phyloP scores from a whole-genome alignment of 768 basidiomycete genomes.

The Pulveroboletus frians region DNA sequence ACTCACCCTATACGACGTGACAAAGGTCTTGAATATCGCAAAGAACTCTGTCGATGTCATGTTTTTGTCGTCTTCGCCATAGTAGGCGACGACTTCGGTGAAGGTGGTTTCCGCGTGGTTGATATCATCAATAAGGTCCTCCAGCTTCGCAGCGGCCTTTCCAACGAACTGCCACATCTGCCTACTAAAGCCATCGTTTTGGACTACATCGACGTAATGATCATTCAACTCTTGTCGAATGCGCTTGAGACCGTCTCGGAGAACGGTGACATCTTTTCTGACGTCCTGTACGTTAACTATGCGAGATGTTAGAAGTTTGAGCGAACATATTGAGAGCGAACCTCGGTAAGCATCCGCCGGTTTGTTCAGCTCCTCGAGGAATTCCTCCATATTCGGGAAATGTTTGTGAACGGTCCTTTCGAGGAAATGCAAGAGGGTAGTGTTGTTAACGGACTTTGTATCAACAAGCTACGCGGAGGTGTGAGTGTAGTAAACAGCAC shows the following conservation, averaged over 20 bases:
- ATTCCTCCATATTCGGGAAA: constrained; percentile 82
- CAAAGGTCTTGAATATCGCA: constrained; percentile 94
- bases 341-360: constrained; percentile 93
- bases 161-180: constrained; percentile 91
- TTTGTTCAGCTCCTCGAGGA: constrained; percentile 82
- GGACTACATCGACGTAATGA: constrained; percentile 69
- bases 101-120: constrained; percentile 81
- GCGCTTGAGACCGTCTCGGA: constrained; percentile 69
- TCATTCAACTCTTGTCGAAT: constrained; percentile 79
- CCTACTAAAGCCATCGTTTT: constrained; percentile 72
- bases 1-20: constrained; percentile 82
- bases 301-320: constrained; percentile 11
- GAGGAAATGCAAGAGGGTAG: constrained; percentile 90
- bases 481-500: not conserved
- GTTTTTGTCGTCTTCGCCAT: constrained; percentile 88
- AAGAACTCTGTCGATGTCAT: constrained; percentile 91
- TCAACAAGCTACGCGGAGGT: constrained; percentile 72
- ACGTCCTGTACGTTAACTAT: constrained; percentile 84
- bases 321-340: constrained; percentile 29
- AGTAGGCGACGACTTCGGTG: constrained; percentile 81
- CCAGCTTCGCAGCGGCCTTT: constrained; percentile 67
- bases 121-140: constrained; percentile 83
- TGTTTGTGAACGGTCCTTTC: constrained; percentile 84
- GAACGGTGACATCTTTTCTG: constrained; percentile 65
- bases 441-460: constrained; percentile 93